Evolutionary conservation across 78 protist genomes (phyloP).

Genomic region (Dictyostelium capitatum): DNA sequence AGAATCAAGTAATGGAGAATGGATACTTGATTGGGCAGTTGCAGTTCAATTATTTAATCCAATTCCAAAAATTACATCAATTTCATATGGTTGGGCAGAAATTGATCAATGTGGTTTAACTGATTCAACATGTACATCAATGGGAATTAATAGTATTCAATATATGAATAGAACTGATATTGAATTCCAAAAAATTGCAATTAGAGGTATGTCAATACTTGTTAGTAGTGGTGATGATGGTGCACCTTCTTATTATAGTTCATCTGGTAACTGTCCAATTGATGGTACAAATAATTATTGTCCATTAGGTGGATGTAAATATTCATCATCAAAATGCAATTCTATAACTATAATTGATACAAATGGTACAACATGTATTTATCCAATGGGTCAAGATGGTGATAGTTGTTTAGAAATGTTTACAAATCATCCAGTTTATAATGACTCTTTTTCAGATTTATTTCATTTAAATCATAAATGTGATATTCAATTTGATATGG

Average conservation of each 20-base stretch:
- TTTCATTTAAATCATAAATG: too few species aligned
- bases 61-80: conserved; percentile 58
- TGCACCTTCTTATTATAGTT: background rate
- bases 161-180: conserved; percentile 33
- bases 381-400: conserved; percentile 50
- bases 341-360: conserved; percentile 27
- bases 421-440: too few species aligned
- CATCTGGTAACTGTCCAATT: conserved; percentile 29
- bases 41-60: background rate
- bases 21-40: conserved; percentile 39
- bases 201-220: conserved; percentile 73
- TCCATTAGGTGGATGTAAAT: conserved; percentile 51
- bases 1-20: background rate
- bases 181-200: conserved; percentile 65
- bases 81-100: conserved; percentile 41
- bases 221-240: conserved; percentile 89
- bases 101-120: conserved; percentile 26
- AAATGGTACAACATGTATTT: conserved; percentile 63
- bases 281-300: conserved; percentile 37
- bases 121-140: background rate
- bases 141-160: background rate
- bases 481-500: too few species aligned
- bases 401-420: conserved; percentile 1
- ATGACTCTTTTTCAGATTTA: too few species aligned
- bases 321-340: background rate